These are phyloP conservation scores for Trichophyton schoenleinii DNA, from an alignment of 2,329 filamentous ascomycete genomes.

Conservation along the genomic window DNA sequence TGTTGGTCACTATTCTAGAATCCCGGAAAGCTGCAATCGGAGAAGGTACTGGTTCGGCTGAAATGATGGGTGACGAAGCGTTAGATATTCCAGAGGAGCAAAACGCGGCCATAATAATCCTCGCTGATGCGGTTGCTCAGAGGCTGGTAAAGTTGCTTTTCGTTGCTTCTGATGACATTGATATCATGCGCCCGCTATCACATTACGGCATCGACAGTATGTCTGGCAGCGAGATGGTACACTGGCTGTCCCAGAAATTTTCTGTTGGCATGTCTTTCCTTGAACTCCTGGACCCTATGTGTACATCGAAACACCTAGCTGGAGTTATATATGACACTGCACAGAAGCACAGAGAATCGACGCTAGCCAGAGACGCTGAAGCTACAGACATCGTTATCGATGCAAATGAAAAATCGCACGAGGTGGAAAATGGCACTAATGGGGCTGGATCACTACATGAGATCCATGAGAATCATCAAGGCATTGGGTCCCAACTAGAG, in stretches of 20 bases:
- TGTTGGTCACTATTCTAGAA: neutral
- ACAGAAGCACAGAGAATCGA: neutral
- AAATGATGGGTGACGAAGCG: neutral
- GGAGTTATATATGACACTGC: neutral
- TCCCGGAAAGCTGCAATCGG: neutral
- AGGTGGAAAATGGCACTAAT: neutral
- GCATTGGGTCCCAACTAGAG: neutral
- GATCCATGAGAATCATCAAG: neutral
- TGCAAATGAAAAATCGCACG: neutral
- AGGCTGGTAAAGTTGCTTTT: neutral
- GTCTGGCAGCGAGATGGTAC: constrained; percentile 14
- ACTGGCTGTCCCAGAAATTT: constrained; percentile 9
- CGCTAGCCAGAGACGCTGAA: neutral
- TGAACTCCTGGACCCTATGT: neutral
- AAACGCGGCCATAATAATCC: neutral
- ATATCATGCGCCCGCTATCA: neutral
- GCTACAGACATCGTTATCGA: neutral
- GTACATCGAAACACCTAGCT: neutral
- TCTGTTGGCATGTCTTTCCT: neutral
- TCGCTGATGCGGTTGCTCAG: neutral
- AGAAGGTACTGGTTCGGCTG: neutral
- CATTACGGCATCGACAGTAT: constrained; percentile 18
- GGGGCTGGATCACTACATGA: neutral
- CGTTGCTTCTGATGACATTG: neutral
- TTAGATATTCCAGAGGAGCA: neutral